Evolutionary conservation across 2,329 filamentous ascomycete species (phyloP).

Genomic region (Cercospora sojina): DNA sequence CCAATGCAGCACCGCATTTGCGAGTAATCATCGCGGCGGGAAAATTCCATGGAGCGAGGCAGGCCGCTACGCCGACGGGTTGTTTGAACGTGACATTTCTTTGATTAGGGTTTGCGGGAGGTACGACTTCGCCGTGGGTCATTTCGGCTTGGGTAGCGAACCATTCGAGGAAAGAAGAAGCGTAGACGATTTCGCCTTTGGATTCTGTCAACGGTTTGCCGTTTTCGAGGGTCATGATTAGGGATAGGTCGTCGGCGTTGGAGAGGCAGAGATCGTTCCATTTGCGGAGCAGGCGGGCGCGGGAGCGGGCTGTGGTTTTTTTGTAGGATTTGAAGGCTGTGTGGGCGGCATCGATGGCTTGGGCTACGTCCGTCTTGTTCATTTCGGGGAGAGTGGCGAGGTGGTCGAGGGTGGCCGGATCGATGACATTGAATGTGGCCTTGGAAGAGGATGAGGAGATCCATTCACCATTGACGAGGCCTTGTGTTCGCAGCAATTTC

Average conservation of each 20-base stretch:
- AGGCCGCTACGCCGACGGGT: constrained; percentile 33
- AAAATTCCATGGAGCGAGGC: constrained; percentile 37
- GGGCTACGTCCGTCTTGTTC: constrained; percentile 22
- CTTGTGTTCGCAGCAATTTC: constrained; percentile 23
- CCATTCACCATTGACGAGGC: constrained; percentile 33
- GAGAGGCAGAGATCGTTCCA: constrained; percentile 34
- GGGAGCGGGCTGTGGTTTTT: constrained; percentile 27
- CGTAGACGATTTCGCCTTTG: constrained; percentile 36
- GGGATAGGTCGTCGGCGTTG: constrained; percentile 35
- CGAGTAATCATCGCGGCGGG: constrained; percentile 42
- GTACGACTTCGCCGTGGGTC: constrained; percentile 30
- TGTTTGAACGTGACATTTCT: constrained; percentile 33
- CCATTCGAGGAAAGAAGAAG: constrained; percentile 36
- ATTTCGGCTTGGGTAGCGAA: constrained; percentile 35
- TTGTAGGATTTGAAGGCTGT: constrained; percentile 28
- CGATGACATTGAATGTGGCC: constrained; percentile 32
- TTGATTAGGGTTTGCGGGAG: constrained; percentile 25
- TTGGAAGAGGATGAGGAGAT: constrained; percentile 46
- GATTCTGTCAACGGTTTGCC: constrained; percentile 37
- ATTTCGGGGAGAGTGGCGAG: constrained; percentile 31
- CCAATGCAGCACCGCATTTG: constrained; percentile 37
- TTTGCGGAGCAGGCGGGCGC: constrained; percentile 32
- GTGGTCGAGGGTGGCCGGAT: constrained; percentile 26
- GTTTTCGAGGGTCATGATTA: constrained; percentile 38
- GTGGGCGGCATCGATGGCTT: constrained; percentile 27